Evolutionary conservation across 2,329 filamentous ascomycete genomes (phyloP), one percentile per base, ranked within the genome.

Genomic region (Pseudopyricularia javanii): DNA sequence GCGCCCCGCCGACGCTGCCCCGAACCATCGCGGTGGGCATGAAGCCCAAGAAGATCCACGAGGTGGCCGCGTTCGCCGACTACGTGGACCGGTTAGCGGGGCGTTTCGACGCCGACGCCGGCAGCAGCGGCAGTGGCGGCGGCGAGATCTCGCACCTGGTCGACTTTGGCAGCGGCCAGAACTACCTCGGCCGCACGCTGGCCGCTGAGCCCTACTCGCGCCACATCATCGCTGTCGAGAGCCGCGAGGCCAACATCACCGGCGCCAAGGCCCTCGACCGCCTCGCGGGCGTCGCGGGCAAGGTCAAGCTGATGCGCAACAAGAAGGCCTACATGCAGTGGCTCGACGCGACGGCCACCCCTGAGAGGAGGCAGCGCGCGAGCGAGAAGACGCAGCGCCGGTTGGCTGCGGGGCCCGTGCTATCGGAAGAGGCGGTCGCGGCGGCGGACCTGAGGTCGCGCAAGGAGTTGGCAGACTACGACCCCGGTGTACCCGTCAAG

Each of bases 121-220:
- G 73, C 0, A 14, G n/a, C 12, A 22, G 7, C 40, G 4, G 3
- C 1, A n/a, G 17, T 17, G 14, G 47, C 12, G 47, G 34, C 20
- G 68, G 73, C 49, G 68, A 75, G 14, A 83, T 96, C 55, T 88
- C 89, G 0, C 91, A 97, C 69, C 82, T 95, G 54, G 85, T 97
- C 49, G 93, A 98, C 68, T 95, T 97, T 67, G 93, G 93, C 28
- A 95, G 90, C 52, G 93, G 93, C 0, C 91, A 97, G 66, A 97
- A 96, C 63, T 98, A 98, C 63, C 81, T 98, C 3, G 91, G 93
- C 1, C 79, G 93, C 47, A 86, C 88, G 1, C 74, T 98, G 54
- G 91, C 91, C 14, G 89, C 85, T 56, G 76, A 83, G 52, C 90
- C 91, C 1, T 95, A 95, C 69, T 88, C 91, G 62, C 83, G 84